Conservation (phyloP, 2,329 filamentous ascomycete species). For the Ciborinia camelliae region DNA sequence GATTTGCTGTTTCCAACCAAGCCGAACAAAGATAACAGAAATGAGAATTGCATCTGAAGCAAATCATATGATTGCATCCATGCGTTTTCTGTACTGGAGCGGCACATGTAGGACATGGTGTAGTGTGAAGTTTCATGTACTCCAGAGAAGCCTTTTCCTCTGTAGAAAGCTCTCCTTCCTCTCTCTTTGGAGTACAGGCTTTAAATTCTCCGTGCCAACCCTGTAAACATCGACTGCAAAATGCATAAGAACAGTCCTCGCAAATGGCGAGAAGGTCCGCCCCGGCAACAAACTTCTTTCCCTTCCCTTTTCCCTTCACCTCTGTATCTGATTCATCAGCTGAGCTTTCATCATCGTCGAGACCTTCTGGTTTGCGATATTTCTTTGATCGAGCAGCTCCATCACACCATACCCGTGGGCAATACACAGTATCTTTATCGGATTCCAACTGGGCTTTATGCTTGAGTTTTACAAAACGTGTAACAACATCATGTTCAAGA, state of each 20-base stretch:
- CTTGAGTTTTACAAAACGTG: slow-evolving; percentile 84
- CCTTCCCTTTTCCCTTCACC: slow-evolving; percentile 16
- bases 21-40: slow-evolving; percentile 92
- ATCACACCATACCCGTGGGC: slow-evolving; percentile 88
- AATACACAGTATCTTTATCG: slow-evolving; percentile 89
- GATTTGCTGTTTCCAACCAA: slow-evolving; percentile 79
- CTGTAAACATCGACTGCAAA: slow-evolving; percentile 66
- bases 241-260: slow-evolving; percentile 84
- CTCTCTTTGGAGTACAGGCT: slow-evolving; percentile 63
- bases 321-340: slow-evolving; percentile 49
- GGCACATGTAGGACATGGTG: slow-evolving; percentile 83
- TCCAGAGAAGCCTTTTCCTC: slow-evolving; percentile 85
- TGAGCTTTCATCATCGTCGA: slow-evolving; percentile 57
- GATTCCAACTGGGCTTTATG: slow-evolving; percentile 90
- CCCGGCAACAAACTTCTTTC: slow-evolving; percentile 28
- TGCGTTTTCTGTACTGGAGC: slow-evolving; percentile 84
- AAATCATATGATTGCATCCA: slow-evolving; percentile 97
- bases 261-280: slow-evolving; percentile 76
- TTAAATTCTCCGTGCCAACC: slow-evolving; percentile 91
- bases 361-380: slow-evolving; percentile 66
- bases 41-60: slow-evolving; percentile 82
- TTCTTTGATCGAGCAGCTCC: slow-evolving; percentile 76
- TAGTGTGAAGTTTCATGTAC: slow-evolving; percentile 77
- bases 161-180: slow-evolving; percentile 67
- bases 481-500: slow-evolving; percentile 66